Evolutionary conservation across 1,139 yeast genomes (phyloP).

Genomic region (Taphrina betulina): DNA sequence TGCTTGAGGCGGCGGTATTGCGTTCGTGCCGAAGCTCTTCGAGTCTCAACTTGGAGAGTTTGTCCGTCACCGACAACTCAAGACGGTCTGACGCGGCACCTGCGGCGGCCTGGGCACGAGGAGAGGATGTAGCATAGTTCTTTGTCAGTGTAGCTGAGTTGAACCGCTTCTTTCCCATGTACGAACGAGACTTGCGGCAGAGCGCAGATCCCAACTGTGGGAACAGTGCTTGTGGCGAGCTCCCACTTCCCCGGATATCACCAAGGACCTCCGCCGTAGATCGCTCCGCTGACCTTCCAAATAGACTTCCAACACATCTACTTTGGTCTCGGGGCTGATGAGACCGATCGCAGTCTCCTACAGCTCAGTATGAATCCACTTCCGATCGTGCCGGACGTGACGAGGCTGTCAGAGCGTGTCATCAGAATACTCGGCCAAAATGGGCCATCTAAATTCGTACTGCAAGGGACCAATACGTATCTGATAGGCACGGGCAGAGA

Average conservation of each 20-base stretch:
- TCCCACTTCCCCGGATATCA: no score
- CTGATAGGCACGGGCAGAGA: slow-evolving; percentile 45
- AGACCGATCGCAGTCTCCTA: no score
- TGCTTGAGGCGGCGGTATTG: not conserved
- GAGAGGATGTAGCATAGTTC: slow-evolving; percentile 1
- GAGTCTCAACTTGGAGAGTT: slow-evolving; percentile 6
- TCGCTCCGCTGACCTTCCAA: no score
- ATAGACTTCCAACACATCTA: no score
- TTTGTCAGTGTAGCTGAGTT: slow-evolving; percentile 9
- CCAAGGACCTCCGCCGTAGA: no score
- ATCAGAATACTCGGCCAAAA: slow-evolving; percentile 47
- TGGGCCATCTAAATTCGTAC: slow-evolving; percentile 44
- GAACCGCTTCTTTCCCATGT: slow-evolving; percentile 16
- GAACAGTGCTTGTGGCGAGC: no score
- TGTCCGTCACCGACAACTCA: slow-evolving; percentile 6
- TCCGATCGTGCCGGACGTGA: slow-evolving; percentile 40
- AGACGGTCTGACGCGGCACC: not conserved
- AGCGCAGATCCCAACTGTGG: no score
- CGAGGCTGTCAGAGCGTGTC: slow-evolving; percentile 46
- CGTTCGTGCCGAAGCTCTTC: slow-evolving; percentile 14
- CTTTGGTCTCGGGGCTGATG: no score
- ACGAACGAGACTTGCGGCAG: no score
- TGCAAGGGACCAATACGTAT: slow-evolving; percentile 50
- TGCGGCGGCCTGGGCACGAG: not conserved
- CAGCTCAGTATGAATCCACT: slow-evolving; percentile 15